A percentile compares a stretch with the other conserved stretches of the same genome.
Evolutionary conservation across 176 grass and related monocot species (phyloP).

Genomic region (Phyllostachys edulis): DNA sequence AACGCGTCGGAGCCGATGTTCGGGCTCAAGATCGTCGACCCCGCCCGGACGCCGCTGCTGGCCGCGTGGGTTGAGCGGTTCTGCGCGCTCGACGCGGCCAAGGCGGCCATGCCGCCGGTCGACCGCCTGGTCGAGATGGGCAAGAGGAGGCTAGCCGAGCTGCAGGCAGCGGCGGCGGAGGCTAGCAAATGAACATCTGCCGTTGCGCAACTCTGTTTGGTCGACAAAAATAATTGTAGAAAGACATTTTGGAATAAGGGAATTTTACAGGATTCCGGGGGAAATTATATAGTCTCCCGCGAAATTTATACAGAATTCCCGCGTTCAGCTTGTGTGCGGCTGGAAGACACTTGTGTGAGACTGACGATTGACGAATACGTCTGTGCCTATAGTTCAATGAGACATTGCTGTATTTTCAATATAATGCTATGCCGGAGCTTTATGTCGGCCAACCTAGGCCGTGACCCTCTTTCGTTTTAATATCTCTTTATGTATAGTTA

Average conservation of each 20-base stretch:
- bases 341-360: too few relatives aligned
- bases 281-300: too few relatives aligned
- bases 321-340: too few relatives aligned
- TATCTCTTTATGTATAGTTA: too few relatives aligned
- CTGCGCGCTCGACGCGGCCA: slow-evolving; percentile 29
- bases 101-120: slow-evolving; percentile 31
- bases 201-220: not conserved
- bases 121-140: slow-evolving; percentile 17
- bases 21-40: slow-evolving; percentile 30
- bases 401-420: too few relatives aligned
- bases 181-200: not conserved
- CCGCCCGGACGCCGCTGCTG: slow-evolving; percentile 37
- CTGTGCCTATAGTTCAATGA: too few relatives aligned
- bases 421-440: too few relatives aligned
- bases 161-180: not conserved
- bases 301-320: too few relatives aligned
- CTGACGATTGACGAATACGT: too few relatives aligned
- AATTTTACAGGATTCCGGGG: too few relatives aligned
- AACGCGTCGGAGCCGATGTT: slow-evolving; percentile 31
- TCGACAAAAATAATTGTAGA: not conserved
- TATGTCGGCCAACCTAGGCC: too few relatives aligned
- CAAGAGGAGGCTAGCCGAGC: slow-evolving; percentile 22
- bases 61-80: slow-evolving; percentile 48
- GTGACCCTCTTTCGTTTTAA: too few relatives aligned
- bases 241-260: not conserved